A percentile compares a stretch with the other conserved stretches of the same genome.
phyloP scores from a whole-genome alignment of 805 yeast genomes.

The Candida boleticola region DNA sequence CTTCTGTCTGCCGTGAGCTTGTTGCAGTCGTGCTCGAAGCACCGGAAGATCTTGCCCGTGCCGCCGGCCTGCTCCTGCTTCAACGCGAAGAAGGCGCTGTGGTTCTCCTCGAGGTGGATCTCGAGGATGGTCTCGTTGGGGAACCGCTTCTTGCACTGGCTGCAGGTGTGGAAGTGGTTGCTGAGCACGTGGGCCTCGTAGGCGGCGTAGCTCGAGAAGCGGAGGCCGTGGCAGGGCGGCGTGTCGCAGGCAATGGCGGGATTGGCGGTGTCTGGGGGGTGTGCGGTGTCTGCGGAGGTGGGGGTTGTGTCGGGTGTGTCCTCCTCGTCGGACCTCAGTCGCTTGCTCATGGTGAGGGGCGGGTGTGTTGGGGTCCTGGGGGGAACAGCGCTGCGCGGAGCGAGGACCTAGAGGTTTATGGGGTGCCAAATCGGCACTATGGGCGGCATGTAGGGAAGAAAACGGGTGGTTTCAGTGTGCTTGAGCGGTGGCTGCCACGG shows the following conservation, averaged over 20 bases:
- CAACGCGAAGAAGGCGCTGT: constrained; percentile 45
- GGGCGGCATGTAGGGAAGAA: too few species aligned
- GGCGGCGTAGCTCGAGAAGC: constrained; percentile 10
- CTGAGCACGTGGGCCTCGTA: constrained; percentile 23
- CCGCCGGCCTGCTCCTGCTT: constrained; percentile 35
- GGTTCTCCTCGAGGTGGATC: constrained; percentile 52
- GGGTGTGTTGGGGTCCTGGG: background rate
- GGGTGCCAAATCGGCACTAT: too few species aligned
- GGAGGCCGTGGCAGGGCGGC: constrained; percentile 14
- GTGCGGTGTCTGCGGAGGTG: background rate
- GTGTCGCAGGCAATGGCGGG: background rate
- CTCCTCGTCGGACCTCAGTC: background rate
- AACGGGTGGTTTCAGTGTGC: too few species aligned
- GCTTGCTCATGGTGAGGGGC: background rate
- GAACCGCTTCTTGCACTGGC: constrained; percentile 36
- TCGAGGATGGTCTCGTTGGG: constrained; percentile 43
- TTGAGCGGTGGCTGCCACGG: too few species aligned
- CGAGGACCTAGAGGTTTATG: too few species aligned
- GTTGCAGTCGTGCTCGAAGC: constrained; percentile 41
- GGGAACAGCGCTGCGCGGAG: background rate
- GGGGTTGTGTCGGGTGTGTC: background rate
- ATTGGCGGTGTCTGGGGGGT: background rate
- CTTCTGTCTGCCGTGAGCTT: constrained; percentile 34
- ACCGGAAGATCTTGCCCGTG: constrained; percentile 30
- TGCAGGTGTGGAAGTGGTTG: constrained; percentile 32